Evolutionary conservation across 352 stramenopile genomes (phyloP), one percentile per base, ranked within the genome.

Genomic region (Phytophthora crassamura): DNA sequence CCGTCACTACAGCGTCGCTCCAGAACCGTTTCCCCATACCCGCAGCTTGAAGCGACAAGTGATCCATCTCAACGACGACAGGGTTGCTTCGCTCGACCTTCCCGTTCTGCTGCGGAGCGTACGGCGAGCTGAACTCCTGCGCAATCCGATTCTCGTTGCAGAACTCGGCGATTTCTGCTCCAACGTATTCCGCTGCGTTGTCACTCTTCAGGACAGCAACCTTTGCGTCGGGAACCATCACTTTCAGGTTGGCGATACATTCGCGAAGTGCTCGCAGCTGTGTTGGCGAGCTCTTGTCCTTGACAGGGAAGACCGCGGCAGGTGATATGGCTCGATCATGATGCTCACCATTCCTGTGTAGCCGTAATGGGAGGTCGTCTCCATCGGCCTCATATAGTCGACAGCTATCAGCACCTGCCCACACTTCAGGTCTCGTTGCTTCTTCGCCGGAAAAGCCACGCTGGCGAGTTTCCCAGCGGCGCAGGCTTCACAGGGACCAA

Each of bases 191-290:
- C 4, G 50, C 51, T 41, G 51, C 59, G 30, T 62, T 68, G 43
- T 68, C 59, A 11, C 36, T 32, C 47, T 53, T 66, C 36, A 66
- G 47, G 2, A 59, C 20, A 45, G n/a, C n/a, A n/a, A n/a, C n/a
- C n/a, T n/a, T n/a, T n/a, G n/a, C n/a, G n/a, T n/a, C n/a, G n/a
- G n/a, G n/a, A n/a, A n/a, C n/a, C n/a, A n/a, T n/a, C n/a, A n/a
- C n/a, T n/a, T n/a, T n/a, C n/a, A n/a, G n/a, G n/a, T n/a, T n/a
- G n/a, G n/a, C n/a, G n/a, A n/a, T n/a, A n/a, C 33, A 43, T 20
- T 48, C 30, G 43, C 10, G 9, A 9, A 11, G 30, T 10, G 52
- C 39, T 28, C 30, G 2, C 4, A 58, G 38, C 7, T 58, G 38
- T 0, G 36, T 39, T 1, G 22, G 32, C 15, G 50, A 48, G 50